phyloP scores from a whole-genome alignment of 306 rosid species.

The Vigna nakashimae region DNA sequence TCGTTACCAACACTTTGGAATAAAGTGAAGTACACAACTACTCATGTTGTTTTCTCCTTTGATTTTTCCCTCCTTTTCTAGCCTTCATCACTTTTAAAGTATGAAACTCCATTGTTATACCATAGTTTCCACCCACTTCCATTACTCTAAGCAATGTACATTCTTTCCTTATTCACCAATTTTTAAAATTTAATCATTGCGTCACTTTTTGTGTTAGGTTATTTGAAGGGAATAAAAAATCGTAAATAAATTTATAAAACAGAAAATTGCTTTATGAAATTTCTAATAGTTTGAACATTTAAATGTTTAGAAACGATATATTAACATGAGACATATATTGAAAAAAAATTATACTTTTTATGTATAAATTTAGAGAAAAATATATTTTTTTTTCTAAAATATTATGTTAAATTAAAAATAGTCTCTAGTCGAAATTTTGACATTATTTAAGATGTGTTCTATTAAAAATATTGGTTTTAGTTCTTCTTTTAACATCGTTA shows the following conservation, averaged over 20 bases:
- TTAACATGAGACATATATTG: neutral
- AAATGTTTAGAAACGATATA: neutral
- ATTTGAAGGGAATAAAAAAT: too few relatives aligned
- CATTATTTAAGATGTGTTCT: too few relatives aligned
- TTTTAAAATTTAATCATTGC: neutral
- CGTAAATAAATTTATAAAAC: too few relatives aligned
- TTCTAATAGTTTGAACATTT: neutral
- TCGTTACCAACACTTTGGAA: slow-evolving; percentile 26
- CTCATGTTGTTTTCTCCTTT: slow-evolving; percentile 30
- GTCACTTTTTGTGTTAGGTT: neutral
- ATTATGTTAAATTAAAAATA: too few relatives aligned
- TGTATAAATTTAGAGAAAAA: too few relatives aligned
- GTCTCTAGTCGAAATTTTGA: too few relatives aligned
- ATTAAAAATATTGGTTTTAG: too few relatives aligned
- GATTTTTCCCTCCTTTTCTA: neutral
- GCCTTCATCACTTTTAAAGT: neutral
- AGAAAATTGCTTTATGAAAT: too few relatives aligned
- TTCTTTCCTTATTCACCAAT: neutral
- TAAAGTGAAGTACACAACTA: slow-evolving; percentile 36
- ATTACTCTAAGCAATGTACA: neutral
- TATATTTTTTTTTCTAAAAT: too few relatives aligned
- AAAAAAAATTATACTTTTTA: neutral
- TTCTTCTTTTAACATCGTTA: too few relatives aligned
- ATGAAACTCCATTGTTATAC: neutral
- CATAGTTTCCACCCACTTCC: neutral